phyloP scores from a whole-genome alignment of 2,329 filamentous ascomycete genomes.

The Samsoniella hepiali region DNA sequence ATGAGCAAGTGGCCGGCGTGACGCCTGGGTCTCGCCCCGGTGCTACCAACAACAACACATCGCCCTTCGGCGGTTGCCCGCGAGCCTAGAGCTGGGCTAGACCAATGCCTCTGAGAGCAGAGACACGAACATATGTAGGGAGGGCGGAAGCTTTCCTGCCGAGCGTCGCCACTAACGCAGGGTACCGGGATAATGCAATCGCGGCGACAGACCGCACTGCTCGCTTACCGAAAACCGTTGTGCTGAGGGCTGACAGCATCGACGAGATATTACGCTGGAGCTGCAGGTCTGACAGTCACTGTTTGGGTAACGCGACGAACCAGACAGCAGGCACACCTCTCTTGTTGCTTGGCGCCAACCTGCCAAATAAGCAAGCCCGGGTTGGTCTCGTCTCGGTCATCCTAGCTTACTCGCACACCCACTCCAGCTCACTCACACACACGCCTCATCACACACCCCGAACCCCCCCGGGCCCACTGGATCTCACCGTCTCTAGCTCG shows the following conservation, averaged over 20 bases:
- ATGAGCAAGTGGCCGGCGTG: not conserved
- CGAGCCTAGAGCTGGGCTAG: slow-evolving; percentile 8
- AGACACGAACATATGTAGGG: not conserved
- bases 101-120: not conserved
- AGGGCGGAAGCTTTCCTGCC: not conserved
- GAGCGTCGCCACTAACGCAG: not conserved
- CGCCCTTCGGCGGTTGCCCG: slow-evolving; percentile 1
- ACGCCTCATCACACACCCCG: slow-evolving; percentile 9
- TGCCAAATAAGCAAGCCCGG: slow-evolving; percentile 10
- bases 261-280: slow-evolving; percentile 1
- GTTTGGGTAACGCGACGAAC: not conserved
- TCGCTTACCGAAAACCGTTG: not conserved
- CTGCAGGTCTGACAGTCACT: slow-evolving; percentile 9
- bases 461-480: not conserved
- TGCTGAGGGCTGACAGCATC: slow-evolving; percentile 7
- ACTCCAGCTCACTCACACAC: slow-evolving; percentile 9
- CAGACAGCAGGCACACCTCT: not conserved
- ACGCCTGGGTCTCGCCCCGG: slow-evolving; percentile 7
- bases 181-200: slow-evolving; percentile 6
- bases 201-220: not conserved
- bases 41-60: not conserved
- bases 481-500: slow-evolving; percentile 16
- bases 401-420: slow-evolving; percentile 15
- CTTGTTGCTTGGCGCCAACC: not conserved
- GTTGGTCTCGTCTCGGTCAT: slow-evolving; percentile 5